Evolutionary conservation across 345 rosid species (phyloP), one percentile per base, ranked within the genome.

Genomic region (Pseudoturritis turrita): DNA sequence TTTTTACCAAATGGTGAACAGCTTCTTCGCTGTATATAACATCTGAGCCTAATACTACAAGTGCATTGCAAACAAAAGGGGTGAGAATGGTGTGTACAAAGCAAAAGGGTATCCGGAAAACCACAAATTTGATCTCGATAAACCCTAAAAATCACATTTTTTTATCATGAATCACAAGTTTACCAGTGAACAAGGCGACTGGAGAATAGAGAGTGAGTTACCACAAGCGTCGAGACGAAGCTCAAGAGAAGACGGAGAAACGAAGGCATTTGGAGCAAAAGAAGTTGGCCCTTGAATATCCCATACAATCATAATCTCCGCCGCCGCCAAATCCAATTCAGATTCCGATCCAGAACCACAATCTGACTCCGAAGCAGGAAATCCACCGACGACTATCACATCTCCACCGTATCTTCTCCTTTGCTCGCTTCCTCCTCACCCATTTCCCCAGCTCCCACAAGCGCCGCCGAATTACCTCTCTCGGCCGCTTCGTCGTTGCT

Each of bases 161-260:
- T 10, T 9, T 9, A 10, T 5, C 14, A 13, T 49, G 21, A 50
- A 15, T 22, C 12, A 17, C n/a, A n/a, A n/a, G n/a, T 7, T 28
- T 78, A 92, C 98, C 87, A 94, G 28, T 8, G 98, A 89, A 56
- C 95, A 94, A 77, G 98, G 98, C 0, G 97, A 94, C 85, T 90
- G 97, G 37, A 86, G 83, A 67, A 90, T 86, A 55, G 83, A 76
- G 80, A 94, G 92, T 21, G 87, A 83, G 35, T 86, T 90, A 21
- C 98, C 97, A 49, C 97, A 94, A 68, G 97, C 92, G 68, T 94
- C 96, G 58, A 94, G 76, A 70, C 81, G 78, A 26, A 94, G 89
- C 14, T 83, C 84, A 49, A 90, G 90, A 65, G 96, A 89, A 7
- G 96, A 82, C 62, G 90, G 98, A 3, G 96, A 58, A 47, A 90